Base-by-base conservation (phyloP, 2,329 filamentous ascomycete species). In the Ciborinia camelliae region DNA sequence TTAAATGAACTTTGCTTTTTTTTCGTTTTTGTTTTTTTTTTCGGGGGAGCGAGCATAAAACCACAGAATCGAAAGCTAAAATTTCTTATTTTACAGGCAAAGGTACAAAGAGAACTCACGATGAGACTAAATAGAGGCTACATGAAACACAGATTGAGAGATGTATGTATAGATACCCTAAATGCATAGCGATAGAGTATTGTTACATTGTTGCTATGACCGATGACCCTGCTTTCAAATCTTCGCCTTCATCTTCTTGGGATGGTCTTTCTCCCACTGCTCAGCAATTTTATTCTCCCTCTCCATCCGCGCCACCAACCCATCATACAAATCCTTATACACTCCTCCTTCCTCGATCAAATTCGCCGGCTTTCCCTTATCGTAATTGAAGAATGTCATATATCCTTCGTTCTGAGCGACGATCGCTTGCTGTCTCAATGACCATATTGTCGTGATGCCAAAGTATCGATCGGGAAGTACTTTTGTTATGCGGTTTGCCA, bases 51-150 rank as follows among this genome's bases (percentile, higher is more conserved):
- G 30, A 39, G 47, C 10, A 52, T 59, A 52, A 23, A 30, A 64
- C 30, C 62, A 61, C 30, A 51, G 63, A 61, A 63, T 66, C 41
- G 50, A 65, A 48, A 50, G 66, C 68, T 70, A 70, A 72, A n/a
- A 32, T 32, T 63, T 41, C 32, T 43, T 58, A 37, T 7, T 50
- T 43, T 20, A 62, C 63, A 65, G 55, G 55, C 55, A 65, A 69
- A 74, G 72, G 72, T 68, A 73, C 68, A 68, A 74, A 74, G 66
- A 70, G 70, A 67, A 67, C 68, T 52, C 69, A 71, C 70, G 72
- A 74, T 55, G 72, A 73, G 51, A 45, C 58, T 14, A 65, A 65
- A 39, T 62, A 58, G 26, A 63, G 15, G 43, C 15, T 48, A 37
- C 45, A 48, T 28, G 45, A 48, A 48, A 15, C 14, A 48, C n/a